Evolutionary conservation across 768 basidiomycete species (phyloP).

Genomic region (Pulveroboletus sp.): DNA sequence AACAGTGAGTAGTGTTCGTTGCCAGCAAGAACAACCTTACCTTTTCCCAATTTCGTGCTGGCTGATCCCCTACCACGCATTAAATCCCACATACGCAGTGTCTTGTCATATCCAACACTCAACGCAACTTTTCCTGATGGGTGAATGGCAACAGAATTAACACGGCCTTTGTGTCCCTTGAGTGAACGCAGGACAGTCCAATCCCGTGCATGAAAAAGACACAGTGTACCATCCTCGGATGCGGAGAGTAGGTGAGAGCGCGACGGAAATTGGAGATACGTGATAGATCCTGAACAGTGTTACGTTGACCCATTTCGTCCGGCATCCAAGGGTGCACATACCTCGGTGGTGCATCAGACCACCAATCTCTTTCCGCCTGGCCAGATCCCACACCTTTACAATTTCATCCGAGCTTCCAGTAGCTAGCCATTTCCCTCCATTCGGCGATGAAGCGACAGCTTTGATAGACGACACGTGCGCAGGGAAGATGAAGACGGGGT

Average conservation of each 20-base stretch:
- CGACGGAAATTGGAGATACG: constrained; percentile 79
- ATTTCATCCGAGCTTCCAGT: constrained; percentile 96
- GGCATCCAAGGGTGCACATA: constrained; percentile 29
- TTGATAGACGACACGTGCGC: constrained; percentile 94
- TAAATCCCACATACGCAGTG: constrained; percentile 96
- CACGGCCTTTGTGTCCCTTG: constrained; percentile 90
- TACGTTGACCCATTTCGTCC: not conserved
- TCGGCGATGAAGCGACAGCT: constrained; percentile 80
- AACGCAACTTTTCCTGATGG: constrained; percentile 89
- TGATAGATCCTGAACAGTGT: constrained; percentile 72
- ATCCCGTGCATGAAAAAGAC: constrained; percentile 88
- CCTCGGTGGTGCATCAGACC: constrained; percentile 94
- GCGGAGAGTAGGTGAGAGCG: constrained; percentile 87
- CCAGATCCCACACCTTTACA: constrained; percentile 94
- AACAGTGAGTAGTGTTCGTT: not conserved
- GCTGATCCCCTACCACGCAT: constrained; percentile 91
- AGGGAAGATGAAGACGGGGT: constrained; percentile 93
- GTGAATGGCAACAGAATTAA: constrained; percentile 88
- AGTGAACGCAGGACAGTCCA: constrained; percentile 86
- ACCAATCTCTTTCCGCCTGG: constrained; percentile 88
- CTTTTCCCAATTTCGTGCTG: constrained; percentile 85
- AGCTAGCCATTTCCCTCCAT: constrained; percentile 93
- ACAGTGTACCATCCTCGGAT: constrained; percentile 88
- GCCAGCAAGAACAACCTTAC: constrained; percentile 35
- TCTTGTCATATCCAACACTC: constrained; percentile 86